A percentile compares a stretch with the other conserved stretches of the same genome.
Conservation (phyloP, 768 basidiomycete species). For the Mycena floridula region DNA sequence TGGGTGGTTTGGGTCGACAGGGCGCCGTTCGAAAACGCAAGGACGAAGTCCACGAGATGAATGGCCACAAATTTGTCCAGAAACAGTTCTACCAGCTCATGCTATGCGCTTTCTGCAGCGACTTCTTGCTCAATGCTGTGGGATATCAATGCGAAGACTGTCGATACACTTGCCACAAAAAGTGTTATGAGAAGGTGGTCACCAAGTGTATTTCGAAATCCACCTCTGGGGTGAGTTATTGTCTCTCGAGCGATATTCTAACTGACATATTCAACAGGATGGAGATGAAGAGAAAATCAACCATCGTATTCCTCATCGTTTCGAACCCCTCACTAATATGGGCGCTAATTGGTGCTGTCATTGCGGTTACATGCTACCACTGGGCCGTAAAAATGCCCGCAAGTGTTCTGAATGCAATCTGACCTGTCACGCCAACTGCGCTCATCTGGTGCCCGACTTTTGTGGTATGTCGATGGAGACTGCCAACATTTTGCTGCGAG, state of each 20-base stretch:
- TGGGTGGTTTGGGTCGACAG: constrained; percentile 90
- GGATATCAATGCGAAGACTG: constrained; percentile 99
- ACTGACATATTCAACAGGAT: constrained; percentile 44
- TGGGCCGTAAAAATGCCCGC: constrained; percentile 94
- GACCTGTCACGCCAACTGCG: constrained; percentile 96
- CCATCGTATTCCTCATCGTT: constrained; percentile 97
- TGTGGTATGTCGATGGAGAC: constrained; percentile 99
- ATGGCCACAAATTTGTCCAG: constrained; percentile 97
- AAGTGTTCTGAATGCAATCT: constrained; percentile 95
- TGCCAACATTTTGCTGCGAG: constrained; percentile 85
- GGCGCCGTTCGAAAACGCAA: constrained; percentile 97
- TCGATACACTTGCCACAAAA: constrained; percentile 98
- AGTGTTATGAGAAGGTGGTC: constrained; percentile 97
- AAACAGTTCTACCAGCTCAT: constrained; percentile 98
- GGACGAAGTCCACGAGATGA: constrained; percentile 98
- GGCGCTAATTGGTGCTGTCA: constrained; percentile 99
- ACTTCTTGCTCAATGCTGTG: constrained; percentile 93
- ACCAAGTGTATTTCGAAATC: constrained; percentile 99
- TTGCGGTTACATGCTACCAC: constrained; percentile 95
- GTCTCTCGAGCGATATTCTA: background rate
- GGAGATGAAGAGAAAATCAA: constrained; percentile 98
- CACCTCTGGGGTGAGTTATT: constrained; percentile 73
- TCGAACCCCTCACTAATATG: constrained; percentile 94
- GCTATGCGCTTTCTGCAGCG: constrained; percentile 95
- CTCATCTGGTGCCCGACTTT: constrained; percentile 97